phyloP scores from a whole-genome alignment of 805 yeast genomes.

The Lachancea sp. region DNA sequence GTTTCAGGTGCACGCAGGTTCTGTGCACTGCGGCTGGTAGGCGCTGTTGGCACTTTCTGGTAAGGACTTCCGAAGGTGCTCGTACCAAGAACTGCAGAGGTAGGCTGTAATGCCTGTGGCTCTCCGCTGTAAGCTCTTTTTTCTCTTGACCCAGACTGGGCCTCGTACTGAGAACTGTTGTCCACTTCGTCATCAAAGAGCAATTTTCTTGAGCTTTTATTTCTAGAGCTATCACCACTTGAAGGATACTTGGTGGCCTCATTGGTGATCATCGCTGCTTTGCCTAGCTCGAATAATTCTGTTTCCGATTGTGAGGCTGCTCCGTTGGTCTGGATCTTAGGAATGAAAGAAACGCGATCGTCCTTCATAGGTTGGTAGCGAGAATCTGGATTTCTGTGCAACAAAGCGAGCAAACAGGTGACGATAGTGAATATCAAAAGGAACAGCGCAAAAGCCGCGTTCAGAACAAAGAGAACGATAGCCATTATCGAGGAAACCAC shows the following conservation, averaged over 20 bases:
- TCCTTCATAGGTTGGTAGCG: constrained; percentile 95
- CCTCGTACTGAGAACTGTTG: constrained; percentile 7
- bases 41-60: constrained; percentile 15
- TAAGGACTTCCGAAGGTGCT: constrained; percentile 11
- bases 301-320: constrained; percentile 25
- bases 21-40: constrained; percentile 13
- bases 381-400: constrained; percentile 89
- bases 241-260: constrained; percentile 27
- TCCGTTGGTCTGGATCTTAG: constrained; percentile 43
- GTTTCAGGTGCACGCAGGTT: constrained; percentile 29
- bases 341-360: constrained; percentile 93
- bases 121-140: constrained; percentile 7
- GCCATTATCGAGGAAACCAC: constrained; percentile 92
- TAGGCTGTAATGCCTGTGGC: constrained; percentile 25
- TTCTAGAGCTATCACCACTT: constrained; percentile 5
- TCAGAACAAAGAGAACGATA: constrained; percentile 77
- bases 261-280: constrained; percentile 34
- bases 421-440: constrained; percentile 79
- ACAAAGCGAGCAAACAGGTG: constrained; percentile 75
- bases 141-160: constrained; percentile 5
- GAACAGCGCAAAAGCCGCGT: constrained; percentile 81
- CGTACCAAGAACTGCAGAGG: constrained; percentile 26
- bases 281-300: constrained; percentile 32
- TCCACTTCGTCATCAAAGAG: constrained; percentile 13
- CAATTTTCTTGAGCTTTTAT: constrained; percentile 8